Base-by-base conservation (phyloP, 2,329 filamentous ascomycete genomes). In the Clonostachys chloroleuca region DNA sequence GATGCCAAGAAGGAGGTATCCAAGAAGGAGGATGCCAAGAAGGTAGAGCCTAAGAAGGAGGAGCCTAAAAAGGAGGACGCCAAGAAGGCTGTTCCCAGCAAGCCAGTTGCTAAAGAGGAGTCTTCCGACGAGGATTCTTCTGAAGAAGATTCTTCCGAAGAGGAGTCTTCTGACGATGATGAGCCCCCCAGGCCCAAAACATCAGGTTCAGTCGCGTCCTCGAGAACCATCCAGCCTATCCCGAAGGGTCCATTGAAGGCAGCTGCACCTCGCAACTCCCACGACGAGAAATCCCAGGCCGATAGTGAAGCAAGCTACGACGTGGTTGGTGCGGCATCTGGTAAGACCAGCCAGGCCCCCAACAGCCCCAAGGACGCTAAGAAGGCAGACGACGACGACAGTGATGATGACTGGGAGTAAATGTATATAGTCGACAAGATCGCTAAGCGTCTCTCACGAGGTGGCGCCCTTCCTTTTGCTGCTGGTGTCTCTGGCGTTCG, bases 221-320 rank as follows among this genome's bases (percentile, higher is more conserved):
- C 81, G 5, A 78, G 73, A 6, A 85, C 82, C 6, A 79, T 84
- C 52, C 78, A 84, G 44, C 47, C 45, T 14, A 30, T 45, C 8
- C 13, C 40, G n/a, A 60, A 70, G 51, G 59, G 60, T 41, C 61
- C 61, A n/a, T 70, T 82, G 43, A 89, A 89, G 65, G 77, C 84
- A 20, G 47, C 70, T 33, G 81, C 87, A 56, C 72, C 83, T 16
- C 84, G 89, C 43, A 82, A 78, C 59, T 95, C 91, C 24, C 87
- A 95, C 59, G 91, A 96, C 60, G 87, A 91, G 64, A 91, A 92
- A 64, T 95, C 89, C 24, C 88, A 94, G 56, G 84, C 91, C 8
- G 94, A 94, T 59, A 96, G 92, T 63, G 94, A 99, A 58, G 89
- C 89, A 16, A 96, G 91, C 70, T 99, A 99, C 65, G 94, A 99